These are phyloP conservation scores for Ganoderma leucocontextum DNA, from an alignment of 1,284 basidiomycete species.

Conservation along the genomic window DNA sequence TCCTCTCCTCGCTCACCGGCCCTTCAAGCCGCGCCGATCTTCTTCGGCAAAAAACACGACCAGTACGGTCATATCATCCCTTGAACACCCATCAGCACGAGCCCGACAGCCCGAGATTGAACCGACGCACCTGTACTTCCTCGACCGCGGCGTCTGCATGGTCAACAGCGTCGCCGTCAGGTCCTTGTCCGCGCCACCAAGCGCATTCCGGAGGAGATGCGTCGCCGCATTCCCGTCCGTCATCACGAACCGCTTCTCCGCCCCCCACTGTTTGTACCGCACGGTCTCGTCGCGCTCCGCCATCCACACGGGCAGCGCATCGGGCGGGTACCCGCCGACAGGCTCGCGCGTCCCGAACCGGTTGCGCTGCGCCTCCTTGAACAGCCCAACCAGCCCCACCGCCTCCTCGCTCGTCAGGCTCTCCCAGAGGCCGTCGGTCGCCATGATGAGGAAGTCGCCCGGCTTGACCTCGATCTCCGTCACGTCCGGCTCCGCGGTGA, in stretches of 20 bases:
- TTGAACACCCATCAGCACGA: conserved; percentile 10
- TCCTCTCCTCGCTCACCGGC: neutral
- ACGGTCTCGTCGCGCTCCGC: conserved; percentile 34
- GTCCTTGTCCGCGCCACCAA: conserved; percentile 64
- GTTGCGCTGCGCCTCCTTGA: conserved; percentile 45
- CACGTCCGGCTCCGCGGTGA: conserved; percentile 68
- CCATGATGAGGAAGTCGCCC: conserved; percentile 65
- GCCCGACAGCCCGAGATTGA: neutral
- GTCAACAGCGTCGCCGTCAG: conserved; percentile 55
- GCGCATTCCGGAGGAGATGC: conserved; percentile 66
- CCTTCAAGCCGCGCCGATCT: conserved; percentile 6
- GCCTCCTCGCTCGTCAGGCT: conserved; percentile 65
- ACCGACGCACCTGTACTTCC: conserved; percentile 46
- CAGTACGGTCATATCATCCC: conserved; percentile 38
- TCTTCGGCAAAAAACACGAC: conserved; percentile 38
- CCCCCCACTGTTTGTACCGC: conserved; percentile 48
- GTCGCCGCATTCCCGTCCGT: conserved; percentile 57
- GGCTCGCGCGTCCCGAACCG: conserved; percentile 28
- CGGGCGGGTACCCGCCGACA: conserved; percentile 22
- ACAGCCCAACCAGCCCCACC: conserved; percentile 61
- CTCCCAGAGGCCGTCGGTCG: conserved; percentile 66
- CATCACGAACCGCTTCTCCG: conserved; percentile 53
- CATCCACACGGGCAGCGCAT: conserved; percentile 24
- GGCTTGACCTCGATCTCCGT: conserved; percentile 47
- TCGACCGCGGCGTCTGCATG: conserved; percentile 48